Percentiles rank a stretch among this genome's conserved stretches.
phyloP scores from a whole-genome alignment of 2,329 filamentous ascomycete genomes.

The Trichoderma semiorbis region DNA sequence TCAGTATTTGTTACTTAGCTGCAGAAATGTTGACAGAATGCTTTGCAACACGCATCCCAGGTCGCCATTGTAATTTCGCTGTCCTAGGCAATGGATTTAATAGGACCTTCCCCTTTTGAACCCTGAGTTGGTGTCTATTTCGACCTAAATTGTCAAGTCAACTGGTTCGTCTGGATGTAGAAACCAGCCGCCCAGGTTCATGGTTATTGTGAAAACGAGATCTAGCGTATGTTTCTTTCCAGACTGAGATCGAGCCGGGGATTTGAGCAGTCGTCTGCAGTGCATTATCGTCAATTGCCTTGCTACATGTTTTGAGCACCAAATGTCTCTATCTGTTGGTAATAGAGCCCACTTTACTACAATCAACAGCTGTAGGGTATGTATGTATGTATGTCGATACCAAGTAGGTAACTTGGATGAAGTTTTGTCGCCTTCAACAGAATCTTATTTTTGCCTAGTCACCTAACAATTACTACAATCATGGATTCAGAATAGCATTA shows the following conservation, averaged over 20 bases:
- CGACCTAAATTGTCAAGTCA: slow-evolving; percentile 38
- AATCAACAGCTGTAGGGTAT: background rate
- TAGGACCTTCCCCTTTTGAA: background rate
- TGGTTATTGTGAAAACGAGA: slow-evolving; percentile 53
- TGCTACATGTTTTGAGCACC: background rate
- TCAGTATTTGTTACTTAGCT: slow-evolving; percentile 26
- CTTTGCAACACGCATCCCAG: slow-evolving; percentile 42
- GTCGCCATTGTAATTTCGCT: slow-evolving; percentile 30
- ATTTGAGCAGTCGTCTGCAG: slow-evolving; percentile 53
- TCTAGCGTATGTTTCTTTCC: slow-evolving; percentile 33
- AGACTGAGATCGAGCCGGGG: slow-evolving; percentile 37
- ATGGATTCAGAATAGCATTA: background rate
- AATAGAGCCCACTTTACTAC: background rate
- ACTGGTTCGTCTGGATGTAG: slow-evolving; percentile 45
- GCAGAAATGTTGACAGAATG: slow-evolving; percentile 29
- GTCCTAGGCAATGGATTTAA: slow-evolving; percentile 20
- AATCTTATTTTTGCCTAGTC: background rate
- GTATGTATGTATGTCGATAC: background rate
- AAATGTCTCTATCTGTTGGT: background rate
- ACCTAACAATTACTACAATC: background rate
- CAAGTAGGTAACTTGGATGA: background rate
- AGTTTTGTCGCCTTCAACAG: background rate
- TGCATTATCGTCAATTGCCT: slow-evolving; percentile 43
- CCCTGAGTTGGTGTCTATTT: slow-evolving; percentile 24
- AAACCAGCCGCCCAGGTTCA: slow-evolving; percentile 55